Conservation (phyloP, 805 yeast genomes). For the Priceomyces medius region DNA sequence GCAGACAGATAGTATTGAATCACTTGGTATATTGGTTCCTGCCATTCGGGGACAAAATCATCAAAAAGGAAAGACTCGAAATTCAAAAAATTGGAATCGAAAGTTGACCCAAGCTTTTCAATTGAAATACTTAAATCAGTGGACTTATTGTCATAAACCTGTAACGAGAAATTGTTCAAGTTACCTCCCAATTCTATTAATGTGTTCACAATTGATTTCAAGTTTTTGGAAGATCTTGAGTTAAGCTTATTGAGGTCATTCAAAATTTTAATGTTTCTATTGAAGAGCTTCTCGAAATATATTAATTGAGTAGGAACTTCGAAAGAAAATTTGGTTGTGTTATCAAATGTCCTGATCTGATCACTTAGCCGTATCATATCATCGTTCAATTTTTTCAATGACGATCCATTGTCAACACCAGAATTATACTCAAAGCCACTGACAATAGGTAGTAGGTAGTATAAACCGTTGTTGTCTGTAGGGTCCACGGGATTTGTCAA, state of each 20-base stretch:
- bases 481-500: conserved; percentile 53
- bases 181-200: conserved; percentile 57
- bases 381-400: conserved; percentile 33
- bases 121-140: conserved; percentile 32
- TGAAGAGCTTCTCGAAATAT: conserved; percentile 33
- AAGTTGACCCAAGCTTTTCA: conserved; percentile 53
- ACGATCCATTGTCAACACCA: conserved; percentile 28
- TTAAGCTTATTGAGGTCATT: conserved; percentile 36
- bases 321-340: conserved; percentile 1
- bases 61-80: conserved; percentile 44
- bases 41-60: conserved; percentile 41
- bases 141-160: conserved; percentile 29
- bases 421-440: conserved; percentile 37
- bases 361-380: conserved; percentile 33
- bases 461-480: conserved; percentile 52
- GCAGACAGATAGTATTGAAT: conserved; percentile 44
- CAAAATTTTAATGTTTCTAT: conserved; percentile 31
- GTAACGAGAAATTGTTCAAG: conserved; percentile 53
- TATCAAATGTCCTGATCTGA: conserved; percentile 30
- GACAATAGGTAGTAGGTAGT: conserved; percentile 46
- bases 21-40: conserved; percentile 51
- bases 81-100: conserved; percentile 51
- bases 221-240: conserved; percentile 38
- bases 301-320: conserved; percentile 32
- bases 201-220: conserved; percentile 36